Conservation (phyloP, 1,284 basidiomycete genomes). For the Somion occarium region DNA sequence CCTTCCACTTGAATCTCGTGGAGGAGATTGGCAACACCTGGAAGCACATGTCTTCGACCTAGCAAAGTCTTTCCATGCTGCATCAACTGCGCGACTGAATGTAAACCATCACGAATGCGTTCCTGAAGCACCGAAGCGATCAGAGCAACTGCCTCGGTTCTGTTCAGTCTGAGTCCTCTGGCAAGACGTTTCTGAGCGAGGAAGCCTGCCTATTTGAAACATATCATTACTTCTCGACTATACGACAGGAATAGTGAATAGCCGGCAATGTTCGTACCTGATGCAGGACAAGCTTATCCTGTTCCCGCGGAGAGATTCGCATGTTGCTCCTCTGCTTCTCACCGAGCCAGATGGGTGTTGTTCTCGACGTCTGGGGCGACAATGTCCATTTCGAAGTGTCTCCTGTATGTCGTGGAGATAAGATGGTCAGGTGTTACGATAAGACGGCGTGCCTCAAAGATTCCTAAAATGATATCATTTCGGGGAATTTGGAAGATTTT, state of each 20-base stretch:
- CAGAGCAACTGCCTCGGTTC: slow-evolving; percentile 85
- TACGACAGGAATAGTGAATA: not conserved
- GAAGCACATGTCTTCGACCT: slow-evolving; percentile 87
- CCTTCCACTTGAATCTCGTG: slow-evolving; percentile 92
- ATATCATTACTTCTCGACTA: not conserved
- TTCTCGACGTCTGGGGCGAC: not conserved
- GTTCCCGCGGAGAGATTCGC: slow-evolving; percentile 34
- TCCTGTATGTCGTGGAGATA: not conserved
- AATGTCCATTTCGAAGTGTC: not conserved
- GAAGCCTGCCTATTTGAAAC: slow-evolving; percentile 62
- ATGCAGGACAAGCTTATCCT: slow-evolving; percentile 35
- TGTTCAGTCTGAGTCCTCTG: slow-evolving; percentile 83
- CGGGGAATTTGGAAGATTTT: too few species aligned
- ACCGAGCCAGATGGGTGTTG: slow-evolving; percentile 5
- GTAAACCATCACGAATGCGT: slow-evolving; percentile 89
- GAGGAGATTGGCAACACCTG: slow-evolving; percentile 61
- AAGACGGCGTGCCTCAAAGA: too few species aligned
- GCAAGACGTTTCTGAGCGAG: slow-evolving; percentile 95
- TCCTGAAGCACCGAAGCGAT: slow-evolving; percentile 93
- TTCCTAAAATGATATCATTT: too few species aligned
- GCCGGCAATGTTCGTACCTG: slow-evolving; percentile 30
- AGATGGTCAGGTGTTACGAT: too few species aligned
- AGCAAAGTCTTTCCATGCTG: slow-evolving; percentile 86
- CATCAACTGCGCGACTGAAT: slow-evolving; percentile 90
- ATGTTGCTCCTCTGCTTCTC: slow-evolving; percentile 15